Conservation (phyloP, 768 basidiomycete genomes). For the Termitomyces sp. region DNA sequence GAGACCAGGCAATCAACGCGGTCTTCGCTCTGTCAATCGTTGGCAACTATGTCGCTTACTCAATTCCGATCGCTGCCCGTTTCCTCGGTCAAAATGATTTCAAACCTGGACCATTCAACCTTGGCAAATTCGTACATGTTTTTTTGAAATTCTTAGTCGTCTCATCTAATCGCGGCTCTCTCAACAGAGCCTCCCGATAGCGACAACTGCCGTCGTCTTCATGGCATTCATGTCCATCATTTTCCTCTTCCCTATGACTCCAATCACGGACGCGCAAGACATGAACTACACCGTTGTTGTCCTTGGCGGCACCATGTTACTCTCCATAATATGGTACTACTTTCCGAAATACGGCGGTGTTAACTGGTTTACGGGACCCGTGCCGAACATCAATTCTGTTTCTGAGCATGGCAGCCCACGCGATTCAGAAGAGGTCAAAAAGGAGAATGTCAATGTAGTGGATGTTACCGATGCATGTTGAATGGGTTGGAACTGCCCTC, state of each 20-base stretch:
- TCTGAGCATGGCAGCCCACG: neutral
- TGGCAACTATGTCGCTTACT: slow-evolving; percentile 46
- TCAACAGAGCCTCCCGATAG: slow-evolving; percentile 44
- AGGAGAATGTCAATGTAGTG: neutral
- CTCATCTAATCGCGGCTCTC: neutral
- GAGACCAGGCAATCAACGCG: slow-evolving; percentile 54
- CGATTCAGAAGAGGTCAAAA: neutral
- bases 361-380: slow-evolving; percentile 26
- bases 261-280: slow-evolving; percentile 29
- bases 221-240: slow-evolving; percentile 54
- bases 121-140: slow-evolving; percentile 27
- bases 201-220: slow-evolving; percentile 44
- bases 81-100: slow-evolving; percentile 46
- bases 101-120: slow-evolving; percentile 54
- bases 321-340: slow-evolving; percentile 59
- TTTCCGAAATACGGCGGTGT: slow-evolving; percentile 39
- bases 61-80: slow-evolving; percentile 52
- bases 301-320: slow-evolving; percentile 45
- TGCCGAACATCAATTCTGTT: slow-evolving; percentile 15
- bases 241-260: slow-evolving; percentile 52
- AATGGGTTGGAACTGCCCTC: too few relatives aligned
- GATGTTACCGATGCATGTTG: neutral
- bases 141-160: neutral
- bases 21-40: slow-evolving; percentile 50
- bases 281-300: slow-evolving; percentile 71